These are phyloP conservation scores for Ballota nigra DNA, from an alignment of 257 asterid species.

Conservation along the genomic window DNA sequence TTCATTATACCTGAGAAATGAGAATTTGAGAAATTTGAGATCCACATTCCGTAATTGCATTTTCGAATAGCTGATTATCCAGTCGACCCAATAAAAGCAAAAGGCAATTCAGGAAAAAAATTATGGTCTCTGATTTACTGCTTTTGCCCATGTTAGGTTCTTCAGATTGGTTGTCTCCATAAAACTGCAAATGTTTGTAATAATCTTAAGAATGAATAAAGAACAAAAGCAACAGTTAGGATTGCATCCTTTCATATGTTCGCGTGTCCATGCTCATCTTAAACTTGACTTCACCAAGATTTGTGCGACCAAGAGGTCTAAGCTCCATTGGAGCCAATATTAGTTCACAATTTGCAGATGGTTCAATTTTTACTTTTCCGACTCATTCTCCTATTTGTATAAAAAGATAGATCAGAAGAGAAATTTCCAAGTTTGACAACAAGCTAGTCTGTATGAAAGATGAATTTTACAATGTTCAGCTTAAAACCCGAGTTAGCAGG, in stretches of 20 bases:
- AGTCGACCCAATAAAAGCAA: conserved; percentile 78
- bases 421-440: background rate
- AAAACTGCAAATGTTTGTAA: conserved; percentile 52
- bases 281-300: background rate
- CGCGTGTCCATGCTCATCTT: background rate
- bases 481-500: background rate
- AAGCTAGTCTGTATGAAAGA: background rate
- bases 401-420: background rate
- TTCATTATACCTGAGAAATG: conserved; percentile 65
- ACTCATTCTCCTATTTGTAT: background rate
- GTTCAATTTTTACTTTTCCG: background rate
- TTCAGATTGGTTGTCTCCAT: conserved; percentile 61
- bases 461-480: background rate
- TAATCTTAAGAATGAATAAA: conserved; percentile 21
- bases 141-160: conserved; percentile 44
- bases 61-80: conserved; percentile 54
- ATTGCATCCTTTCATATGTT: background rate
- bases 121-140: conserved; percentile 62
- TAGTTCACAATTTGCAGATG: conserved; percentile 8
- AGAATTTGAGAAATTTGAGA: conserved; percentile 62
- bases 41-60: conserved; percentile 63
- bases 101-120: conserved; percentile 79
- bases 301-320: conserved; percentile 14
- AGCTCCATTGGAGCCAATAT: background rate
- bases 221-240: conserved; percentile 7